A percentile compares a stretch with the other conserved stretches of the same genome.
These are phyloP conservation scores for Daldinia vernicosa DNA, from an alignment of 495 filamentous ascomycete genomes.

Conservation along the genomic window DNA sequence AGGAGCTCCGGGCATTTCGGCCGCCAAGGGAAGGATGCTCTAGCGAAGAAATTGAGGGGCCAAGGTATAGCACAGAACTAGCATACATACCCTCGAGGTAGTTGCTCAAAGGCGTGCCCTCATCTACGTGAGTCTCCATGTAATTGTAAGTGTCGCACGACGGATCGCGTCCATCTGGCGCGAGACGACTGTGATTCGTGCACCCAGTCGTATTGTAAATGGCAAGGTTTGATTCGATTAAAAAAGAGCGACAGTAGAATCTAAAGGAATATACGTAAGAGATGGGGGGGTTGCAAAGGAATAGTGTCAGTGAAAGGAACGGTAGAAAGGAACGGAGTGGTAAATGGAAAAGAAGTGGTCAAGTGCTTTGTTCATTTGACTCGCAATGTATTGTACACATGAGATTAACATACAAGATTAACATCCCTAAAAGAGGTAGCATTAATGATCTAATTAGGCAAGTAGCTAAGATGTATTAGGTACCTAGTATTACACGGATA, in stretches of 20 bases:
- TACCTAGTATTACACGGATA: neutral
- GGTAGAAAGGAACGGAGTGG: conserved; percentile 12
- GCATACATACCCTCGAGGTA: conserved; percentile 84
- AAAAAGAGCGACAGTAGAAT: conserved; percentile 8
- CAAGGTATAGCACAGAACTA: conserved; percentile 1
- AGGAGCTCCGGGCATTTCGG: conserved; percentile 53
- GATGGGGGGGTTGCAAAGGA: conserved; percentile 3
- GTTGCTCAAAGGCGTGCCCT: conserved; percentile 88
- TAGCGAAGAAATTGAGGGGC: neutral
- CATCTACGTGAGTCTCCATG: conserved; percentile 94
- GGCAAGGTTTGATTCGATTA: conserved; percentile 14
- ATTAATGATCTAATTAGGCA: conserved; percentile 38
- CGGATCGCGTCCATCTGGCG: conserved; percentile 48
- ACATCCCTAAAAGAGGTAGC: conserved; percentile 7
- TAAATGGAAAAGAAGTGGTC: conserved; percentile 8
- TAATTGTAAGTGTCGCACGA: conserved; percentile 48
- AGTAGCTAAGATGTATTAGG: conserved; percentile 26
- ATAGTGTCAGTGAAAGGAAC: conserved; percentile 23
- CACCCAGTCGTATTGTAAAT: conserved; percentile 14
- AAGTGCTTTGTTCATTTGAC: conserved; percentile 39
- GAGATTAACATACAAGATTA: conserved; percentile 24
- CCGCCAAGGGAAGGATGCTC: conserved; percentile 43
- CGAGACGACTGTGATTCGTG: conserved; percentile 28
- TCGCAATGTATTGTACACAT: conserved; percentile 14
- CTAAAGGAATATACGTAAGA: conserved; percentile 1